Evolutionary conservation across 2,329 filamentous ascomycete species (phyloP), one percentile per base, ranked within the genome.

Genomic region (Pseudogymnoascus verrucosus): DNA sequence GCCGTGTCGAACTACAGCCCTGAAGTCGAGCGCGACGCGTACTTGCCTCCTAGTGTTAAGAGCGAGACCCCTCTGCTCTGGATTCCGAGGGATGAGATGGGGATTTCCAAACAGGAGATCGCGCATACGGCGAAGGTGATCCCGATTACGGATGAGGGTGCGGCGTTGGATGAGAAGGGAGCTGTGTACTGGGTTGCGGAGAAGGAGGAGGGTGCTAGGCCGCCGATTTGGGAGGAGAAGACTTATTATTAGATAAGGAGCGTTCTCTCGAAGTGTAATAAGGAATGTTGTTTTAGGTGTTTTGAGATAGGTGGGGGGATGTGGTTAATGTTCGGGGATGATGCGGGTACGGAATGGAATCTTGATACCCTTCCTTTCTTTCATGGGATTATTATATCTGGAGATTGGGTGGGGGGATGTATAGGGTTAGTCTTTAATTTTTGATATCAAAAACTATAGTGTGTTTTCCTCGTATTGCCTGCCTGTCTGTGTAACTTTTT

Each of bases 141-240:
- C 31, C 84, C 87, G 1, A 93, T 96, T 67, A 93, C 89, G 0
- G 91, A 96, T 68, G 89, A 91, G 68, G 89, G 87, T 16, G 89
- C 89, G 51, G 82, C 77, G 60, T 76, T 93, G 61, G 81, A 89
- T 69, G 88, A 89, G 69, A 89, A 91, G 77, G 87, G 87, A 74
- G 84, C 84, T 68, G 77, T 88, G 65, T 74, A 79, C 23, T 87
- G 84, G 83, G 79, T 85, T 71, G 71, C 77, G 10, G 51, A 59
- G 51, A 36, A 36, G 26, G 26, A 59, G 51, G 79, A 84, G 65
- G 79, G 77, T 62, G 83, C 80, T 37, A 72, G 78, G 65, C 83
- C 85, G 57, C 85, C 85, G 3, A 82, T 87, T 67, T 87, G 82
- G 71, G 70, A 82, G 69, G 80, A 84, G 71, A 84, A 83, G 76